phyloP scores from a whole-genome alignment of 1,139 yeast genomes.

The Citeromyces hawaiiensis region DNA sequence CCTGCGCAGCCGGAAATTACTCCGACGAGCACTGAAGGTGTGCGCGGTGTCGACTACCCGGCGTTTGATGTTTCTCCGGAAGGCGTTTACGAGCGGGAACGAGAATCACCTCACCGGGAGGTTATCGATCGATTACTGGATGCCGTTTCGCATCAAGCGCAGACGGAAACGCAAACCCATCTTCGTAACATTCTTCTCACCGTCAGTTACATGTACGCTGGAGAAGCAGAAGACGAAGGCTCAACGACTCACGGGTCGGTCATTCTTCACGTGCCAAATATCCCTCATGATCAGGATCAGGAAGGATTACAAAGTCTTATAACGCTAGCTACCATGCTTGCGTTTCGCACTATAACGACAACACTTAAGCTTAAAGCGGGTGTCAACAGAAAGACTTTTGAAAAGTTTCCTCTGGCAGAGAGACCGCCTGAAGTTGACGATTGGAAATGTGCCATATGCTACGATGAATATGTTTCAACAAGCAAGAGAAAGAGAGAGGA shows the following conservation, averaged over 20 bases:
- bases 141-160: slow-evolving; percentile 4
- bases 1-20: background rate
- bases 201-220: slow-evolving; percentile 20
- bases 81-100: slow-evolving; percentile 9
- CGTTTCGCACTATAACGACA: slow-evolving; percentile 44
- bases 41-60: slow-evolving; percentile 17
- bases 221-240: background rate
- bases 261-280: slow-evolving; percentile 51
- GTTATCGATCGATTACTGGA: slow-evolving; percentile 8
- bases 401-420: slow-evolving; percentile 23
- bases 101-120: background rate
- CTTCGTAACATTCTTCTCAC: slow-evolving; percentile 19
- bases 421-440: slow-evolving; percentile 20
- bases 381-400: slow-evolving; percentile 36
- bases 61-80: slow-evolving; percentile 17
- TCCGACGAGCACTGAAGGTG: slow-evolving; percentile 1
- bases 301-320: slow-evolving; percentile 41
- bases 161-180: background rate
- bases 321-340: slow-evolving; percentile 57
- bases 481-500: slow-evolving; percentile 8
- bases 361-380: slow-evolving; percentile 30
- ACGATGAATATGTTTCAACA: slow-evolving; percentile 30
- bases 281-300: slow-evolving; percentile 41
- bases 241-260: slow-evolving; percentile 26
- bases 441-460: slow-evolving; percentile 55